Evolutionary conservation across 257 asterid genomes (phyloP).

Genomic region (Linderniella brevidens): DNA sequence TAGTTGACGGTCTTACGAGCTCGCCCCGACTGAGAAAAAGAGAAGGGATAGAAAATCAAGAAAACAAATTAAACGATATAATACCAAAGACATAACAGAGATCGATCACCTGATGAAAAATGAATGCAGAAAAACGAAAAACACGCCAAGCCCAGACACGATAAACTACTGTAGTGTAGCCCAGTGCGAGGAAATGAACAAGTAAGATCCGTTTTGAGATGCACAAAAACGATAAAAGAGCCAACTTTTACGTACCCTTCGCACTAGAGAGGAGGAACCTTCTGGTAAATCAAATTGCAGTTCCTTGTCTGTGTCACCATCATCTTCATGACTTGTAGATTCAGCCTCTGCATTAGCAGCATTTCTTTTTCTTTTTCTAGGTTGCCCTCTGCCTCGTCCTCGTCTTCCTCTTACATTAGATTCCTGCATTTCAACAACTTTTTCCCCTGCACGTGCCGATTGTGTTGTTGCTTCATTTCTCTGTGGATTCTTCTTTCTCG

Average conservation of each 20-base stretch:
- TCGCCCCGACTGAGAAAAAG: slow-evolving; percentile 43
- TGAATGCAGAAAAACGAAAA: too few species aligned
- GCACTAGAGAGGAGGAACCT: too few species aligned
- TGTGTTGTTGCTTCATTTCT: too few species aligned
- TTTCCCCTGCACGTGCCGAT: slow-evolving; percentile 11
- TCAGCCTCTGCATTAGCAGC: slow-evolving; percentile 14
- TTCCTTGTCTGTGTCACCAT: too few species aligned
- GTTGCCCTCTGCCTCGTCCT: slow-evolving; percentile 16
- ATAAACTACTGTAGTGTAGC: too few species aligned
- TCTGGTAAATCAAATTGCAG: too few species aligned
- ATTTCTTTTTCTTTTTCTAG: slow-evolving; percentile 17
- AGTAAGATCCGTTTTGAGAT: too few species aligned
- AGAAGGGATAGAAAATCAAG: background rate
- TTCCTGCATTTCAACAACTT: slow-evolving; percentile 11
- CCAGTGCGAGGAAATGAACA: too few species aligned
- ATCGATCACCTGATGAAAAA: too few species aligned
- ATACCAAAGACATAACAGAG: background rate
- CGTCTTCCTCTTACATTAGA: slow-evolving; percentile 19
- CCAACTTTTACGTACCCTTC: too few species aligned
- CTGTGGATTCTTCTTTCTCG: slow-evolving; percentile 10
- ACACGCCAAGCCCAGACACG: too few species aligned
- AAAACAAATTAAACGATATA: background rate
- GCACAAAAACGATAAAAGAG: too few species aligned
- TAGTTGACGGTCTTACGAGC: slow-evolving; percentile 44
- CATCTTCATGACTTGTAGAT: slow-evolving; percentile 17